Base-by-base conservation (phyloP, 2,329 filamentous ascomycete genomes). In the Aspergillus versicolor region DNA sequence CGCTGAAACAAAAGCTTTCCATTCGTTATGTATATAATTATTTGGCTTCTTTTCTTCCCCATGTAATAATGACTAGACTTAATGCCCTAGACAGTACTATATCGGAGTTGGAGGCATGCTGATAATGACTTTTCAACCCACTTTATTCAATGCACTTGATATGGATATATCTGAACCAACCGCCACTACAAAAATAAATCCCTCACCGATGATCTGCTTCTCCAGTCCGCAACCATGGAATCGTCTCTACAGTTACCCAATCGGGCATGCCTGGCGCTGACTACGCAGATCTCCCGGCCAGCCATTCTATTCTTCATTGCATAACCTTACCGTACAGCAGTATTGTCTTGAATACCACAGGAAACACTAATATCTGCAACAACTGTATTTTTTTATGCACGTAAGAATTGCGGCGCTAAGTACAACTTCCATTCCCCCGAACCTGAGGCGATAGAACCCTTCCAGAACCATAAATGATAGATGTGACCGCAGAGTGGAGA, bases 1-100 rank as follows among this genome's bases (percentile, higher is more conserved):
- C 1, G 8, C 9, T 12, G 24, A 30, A 19, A 45, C n/a, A 47
- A 42, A 41, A 47, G 22, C 45, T 19, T 22, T 40, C 15, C 19
- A 7, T 53, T 46, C 41, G 11, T 30, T 17, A 15, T 52, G 50
- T 52, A 52, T 38, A 52, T 52, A 52, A 48, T 48, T 48, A 17
- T 11, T 43, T 52, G 32, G 15, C 27, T 13, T 42, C 4, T 52
- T 44, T 52, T 22, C 7, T 42, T 42, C 17, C n/a, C 32, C n/a
- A 47, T 47, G 44, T 24, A 12, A 19, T 49, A 27, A 50, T 30
- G 32, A 38, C 37, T 38, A 50, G 32, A 50, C 21, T 22, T 43
- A 17, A 43, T 22, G 27, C 27, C 27, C 27, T 30, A 15, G 41
- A 43, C 13, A 50, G n/a, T 50, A 34, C n/a, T 24, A 9, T n/a